Conservation (phyloP, 805 yeast genomes). For the Saccharomycopsis schoenii region DNA sequence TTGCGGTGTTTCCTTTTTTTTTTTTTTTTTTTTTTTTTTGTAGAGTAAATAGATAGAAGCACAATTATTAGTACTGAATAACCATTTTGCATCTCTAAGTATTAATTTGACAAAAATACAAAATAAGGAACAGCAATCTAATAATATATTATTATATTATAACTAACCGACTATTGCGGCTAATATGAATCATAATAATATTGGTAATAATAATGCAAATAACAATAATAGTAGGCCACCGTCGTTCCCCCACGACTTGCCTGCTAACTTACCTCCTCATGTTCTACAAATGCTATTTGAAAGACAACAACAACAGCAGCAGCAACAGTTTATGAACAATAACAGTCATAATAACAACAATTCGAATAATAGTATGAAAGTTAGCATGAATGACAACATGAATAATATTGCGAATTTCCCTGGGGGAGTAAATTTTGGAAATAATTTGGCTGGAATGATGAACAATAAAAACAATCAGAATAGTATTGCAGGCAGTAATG, state of each 20-base stretch:
- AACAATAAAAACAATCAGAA: neutral
- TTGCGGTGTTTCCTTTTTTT: neutral
- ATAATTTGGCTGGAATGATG: neutral
- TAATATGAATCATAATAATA: conserved; percentile 2
- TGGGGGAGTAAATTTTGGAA: neutral
- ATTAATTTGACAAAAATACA: neutral
- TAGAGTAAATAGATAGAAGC: neutral
- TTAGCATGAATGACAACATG: neutral
- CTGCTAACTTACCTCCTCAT: neutral
- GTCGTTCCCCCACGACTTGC: neutral
- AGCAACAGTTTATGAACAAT: conserved; percentile 1
- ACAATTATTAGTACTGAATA: neutral
- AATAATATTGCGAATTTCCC: neutral
- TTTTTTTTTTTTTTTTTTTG: neutral
- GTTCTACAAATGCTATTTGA: conserved; percentile 1
- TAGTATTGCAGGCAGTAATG: neutral
- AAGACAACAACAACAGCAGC: neutral
- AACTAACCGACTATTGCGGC: too few relatives aligned
- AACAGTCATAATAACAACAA: neutral
- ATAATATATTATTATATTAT: too few relatives aligned
- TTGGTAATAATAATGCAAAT: neutral
- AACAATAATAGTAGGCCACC: neutral
- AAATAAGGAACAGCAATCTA: too few relatives aligned
- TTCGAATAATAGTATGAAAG: neutral
- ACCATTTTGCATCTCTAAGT: neutral